Base-by-base conservation (phyloP, 495 filamentous ascomycete species). In the Corynascus novoguineensis region DNA sequence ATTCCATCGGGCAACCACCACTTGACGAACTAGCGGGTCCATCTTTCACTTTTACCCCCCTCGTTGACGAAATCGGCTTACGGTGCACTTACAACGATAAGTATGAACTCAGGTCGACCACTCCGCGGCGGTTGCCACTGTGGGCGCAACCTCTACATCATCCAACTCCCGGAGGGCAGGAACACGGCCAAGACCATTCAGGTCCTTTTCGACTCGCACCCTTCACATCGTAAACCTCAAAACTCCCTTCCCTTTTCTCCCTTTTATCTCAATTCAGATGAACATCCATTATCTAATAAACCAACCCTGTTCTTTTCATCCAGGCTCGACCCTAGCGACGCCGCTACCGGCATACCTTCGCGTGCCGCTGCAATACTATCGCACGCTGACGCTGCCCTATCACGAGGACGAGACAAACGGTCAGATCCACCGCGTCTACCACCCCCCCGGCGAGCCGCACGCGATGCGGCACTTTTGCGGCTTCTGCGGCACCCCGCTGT, bases 391-490 rank as follows among this genome's bases (percentile, higher is more conserved):
- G 1, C 77, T 81, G 58, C 81, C 90, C 37, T 85, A 84, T 70
- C 89, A 84, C 66, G 79, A 84, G 5, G 89, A 95, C 68, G 91
- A 95, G 70, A 86, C 86, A 10, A 85, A 82, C 60, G 57, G 69
- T 21, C 79, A 74, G 46, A 95, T 96, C 69, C 86, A 83, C 34
- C 81, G 87, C 21, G 78, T 76, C 28, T 93, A 89, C 72, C 14
- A 82, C 81, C 4, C 80, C 85, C 5, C 77, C 72, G 5, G 25
- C 24, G n/a, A 21, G 27, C 27, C 5, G 6, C 49, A 24, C 49
- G 71, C 81, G 0, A 81, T 83, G 67, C 85, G 88, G 45, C 82
- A 88, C 51, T 96, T 96, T 71, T 96, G 91, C 70, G 91, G 91
- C 0, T 92, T 87, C 73, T 95, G 91, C 66, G 91, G 91, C 19